Conservation (phyloP, 176 grass and related monocot genomes). For the Zoysia pacifica region DNA sequence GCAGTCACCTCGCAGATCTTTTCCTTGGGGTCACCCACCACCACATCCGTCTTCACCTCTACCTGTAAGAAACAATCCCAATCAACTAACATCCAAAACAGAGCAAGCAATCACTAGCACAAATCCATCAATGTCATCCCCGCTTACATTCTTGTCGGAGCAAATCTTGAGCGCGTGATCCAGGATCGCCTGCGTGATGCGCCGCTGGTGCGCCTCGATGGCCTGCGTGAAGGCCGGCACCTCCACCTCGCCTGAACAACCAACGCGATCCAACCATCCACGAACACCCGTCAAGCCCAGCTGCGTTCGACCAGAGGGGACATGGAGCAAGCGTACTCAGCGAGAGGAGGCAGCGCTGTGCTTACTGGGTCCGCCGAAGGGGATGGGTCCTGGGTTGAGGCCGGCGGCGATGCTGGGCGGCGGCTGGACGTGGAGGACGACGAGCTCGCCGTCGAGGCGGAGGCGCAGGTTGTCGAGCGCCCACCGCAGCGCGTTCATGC, state of each 20-base stretch:
- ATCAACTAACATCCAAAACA: background rate
- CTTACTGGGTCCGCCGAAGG: slow-evolving; percentile 96
- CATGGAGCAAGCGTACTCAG: background rate
- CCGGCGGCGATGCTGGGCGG: slow-evolving; percentile 67
- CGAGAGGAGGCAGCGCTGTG: background rate
- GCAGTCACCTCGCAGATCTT: slow-evolving; percentile 72
- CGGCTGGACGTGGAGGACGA: slow-evolving; percentile 85
- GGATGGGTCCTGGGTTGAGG: slow-evolving; percentile 79
- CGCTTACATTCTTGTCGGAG: slow-evolving; percentile 67
- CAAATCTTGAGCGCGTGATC: slow-evolving; percentile 87
- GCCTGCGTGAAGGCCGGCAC: slow-evolving; percentile 92
- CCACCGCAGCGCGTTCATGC: slow-evolving; percentile 92
- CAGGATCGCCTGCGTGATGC: slow-evolving; percentile 84
- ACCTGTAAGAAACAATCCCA: slow-evolving; percentile 47
- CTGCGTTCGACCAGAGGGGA: background rate
- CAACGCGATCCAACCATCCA: background rate
- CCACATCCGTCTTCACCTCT: slow-evolving; percentile 81
- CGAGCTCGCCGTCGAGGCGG: slow-evolving; percentile 57
- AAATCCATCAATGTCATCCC: background rate
- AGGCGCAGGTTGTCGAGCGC: slow-evolving; percentile 85
- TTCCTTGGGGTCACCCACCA: slow-evolving; percentile 91
- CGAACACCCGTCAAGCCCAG: slow-evolving; percentile 22
- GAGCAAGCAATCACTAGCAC: background rate
- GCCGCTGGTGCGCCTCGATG: slow-evolving; percentile 81
- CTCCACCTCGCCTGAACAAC: slow-evolving; percentile 59